These are phyloP conservation scores for Xylaria curta DNA, from an alignment of 495 filamentous ascomycete genomes.

Conservation along the genomic window DNA sequence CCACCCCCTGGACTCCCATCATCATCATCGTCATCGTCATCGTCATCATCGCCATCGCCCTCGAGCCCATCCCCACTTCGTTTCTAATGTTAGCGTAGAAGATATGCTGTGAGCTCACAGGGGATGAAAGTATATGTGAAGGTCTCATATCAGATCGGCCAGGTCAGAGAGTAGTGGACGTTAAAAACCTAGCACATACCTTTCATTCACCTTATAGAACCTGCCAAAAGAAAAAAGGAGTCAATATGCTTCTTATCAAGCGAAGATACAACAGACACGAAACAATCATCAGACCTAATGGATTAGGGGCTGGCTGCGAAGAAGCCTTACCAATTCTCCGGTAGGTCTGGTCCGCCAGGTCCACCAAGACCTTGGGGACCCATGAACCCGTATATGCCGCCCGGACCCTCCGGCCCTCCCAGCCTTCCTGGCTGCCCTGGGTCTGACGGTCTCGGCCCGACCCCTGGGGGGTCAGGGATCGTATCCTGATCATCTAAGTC, in stretches of 20 bases:
- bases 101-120: not conserved
- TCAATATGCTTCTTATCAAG: not conserved
- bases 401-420: not conserved
- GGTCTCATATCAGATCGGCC: not conserved
- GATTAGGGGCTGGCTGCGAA: not conserved
- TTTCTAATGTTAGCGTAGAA: not conserved
- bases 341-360: not conserved
- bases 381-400: not conserved
- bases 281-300: not conserved
- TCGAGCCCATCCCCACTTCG: not conserved
- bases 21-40: not conserved
- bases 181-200: not conserved
- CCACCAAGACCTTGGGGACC: not conserved
- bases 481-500: not conserved
- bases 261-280: not conserved
- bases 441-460: rapidly evolving
- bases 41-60: not conserved
- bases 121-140: not conserved
- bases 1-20: not conserved
- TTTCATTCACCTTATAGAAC: not conserved
- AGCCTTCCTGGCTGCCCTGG: not conserved
- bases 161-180: not conserved
- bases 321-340: not conserved
- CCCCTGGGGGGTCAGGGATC: not conserved
- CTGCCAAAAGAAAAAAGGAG: not conserved